phyloP scores from a whole-genome alignment of 805 yeast species.

The Saccharomycopsis selenospora region DNA sequence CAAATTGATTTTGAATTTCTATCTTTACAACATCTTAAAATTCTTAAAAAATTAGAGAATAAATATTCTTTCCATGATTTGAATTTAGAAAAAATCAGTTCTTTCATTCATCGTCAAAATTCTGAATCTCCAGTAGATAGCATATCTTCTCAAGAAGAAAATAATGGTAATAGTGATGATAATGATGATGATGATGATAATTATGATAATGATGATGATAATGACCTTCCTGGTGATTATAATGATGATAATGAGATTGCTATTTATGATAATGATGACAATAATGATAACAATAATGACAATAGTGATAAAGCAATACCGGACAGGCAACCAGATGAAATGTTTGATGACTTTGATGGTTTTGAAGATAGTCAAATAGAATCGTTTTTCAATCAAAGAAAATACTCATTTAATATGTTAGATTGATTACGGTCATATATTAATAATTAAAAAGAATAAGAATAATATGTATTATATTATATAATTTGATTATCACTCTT shows the following conservation, averaged over 20 bases:
- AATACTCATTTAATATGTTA: constrained; percentile 11
- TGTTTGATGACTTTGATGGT: background rate
- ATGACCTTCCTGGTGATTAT: no score
- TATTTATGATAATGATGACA: background rate
- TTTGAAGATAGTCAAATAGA: constrained; percentile 1
- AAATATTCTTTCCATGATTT: no score
- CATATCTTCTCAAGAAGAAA: background rate
- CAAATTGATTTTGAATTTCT: background rate
- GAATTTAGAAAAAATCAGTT: no score
- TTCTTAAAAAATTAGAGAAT: background rate
- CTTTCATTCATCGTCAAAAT: no score
- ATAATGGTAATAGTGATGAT: background rate
- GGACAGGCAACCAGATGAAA: background rate
- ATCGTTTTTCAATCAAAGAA: constrained; percentile 6
- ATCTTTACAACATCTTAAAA: background rate
- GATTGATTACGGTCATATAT: no score
- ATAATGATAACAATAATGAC: background rate
- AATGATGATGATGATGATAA: background rate
- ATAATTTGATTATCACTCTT: no score
- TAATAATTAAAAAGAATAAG: no score
- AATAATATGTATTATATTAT: no score
- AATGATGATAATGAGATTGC: background rate
- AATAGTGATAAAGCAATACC: background rate
- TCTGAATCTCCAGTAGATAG: no score
- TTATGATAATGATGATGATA: background rate